phyloP scores from a whole-genome alignment of 768 basidiomycete species.

The Favolaschia claudopus region DNA sequence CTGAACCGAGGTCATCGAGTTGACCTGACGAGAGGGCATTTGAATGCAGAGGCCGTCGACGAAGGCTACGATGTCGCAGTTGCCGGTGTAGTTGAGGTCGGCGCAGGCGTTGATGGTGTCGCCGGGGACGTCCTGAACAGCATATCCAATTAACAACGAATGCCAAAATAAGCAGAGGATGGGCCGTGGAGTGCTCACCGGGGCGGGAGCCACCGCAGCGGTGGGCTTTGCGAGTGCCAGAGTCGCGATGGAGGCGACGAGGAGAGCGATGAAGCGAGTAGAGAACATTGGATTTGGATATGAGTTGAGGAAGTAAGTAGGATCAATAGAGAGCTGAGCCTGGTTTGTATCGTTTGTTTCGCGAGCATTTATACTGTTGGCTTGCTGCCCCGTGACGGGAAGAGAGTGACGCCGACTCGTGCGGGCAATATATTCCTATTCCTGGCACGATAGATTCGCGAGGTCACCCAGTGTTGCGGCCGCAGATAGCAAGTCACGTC shows the following conservation, averaged over 20 bases:
- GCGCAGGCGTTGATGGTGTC: background rate
- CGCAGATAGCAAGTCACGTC: no score
- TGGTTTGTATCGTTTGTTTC: no score
- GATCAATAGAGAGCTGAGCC: no score
- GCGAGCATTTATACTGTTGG: no score
- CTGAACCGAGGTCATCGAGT: background rate
- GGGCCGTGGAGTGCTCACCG: background rate
- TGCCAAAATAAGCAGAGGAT: no score
- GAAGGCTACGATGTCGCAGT: background rate
- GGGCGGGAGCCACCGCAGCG: background rate
- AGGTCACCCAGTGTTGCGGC: no score
- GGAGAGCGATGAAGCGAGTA: background rate
- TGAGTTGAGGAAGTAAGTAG: no score
- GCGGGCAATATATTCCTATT: no score
- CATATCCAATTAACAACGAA: no score
- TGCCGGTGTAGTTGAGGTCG: background rate
- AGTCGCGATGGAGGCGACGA: background rate
- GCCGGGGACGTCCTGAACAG: background rate
- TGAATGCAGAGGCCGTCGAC: background rate
- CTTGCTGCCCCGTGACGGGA: no score
- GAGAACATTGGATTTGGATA: slow-evolving; percentile 1
- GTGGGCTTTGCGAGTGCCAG: background rate
- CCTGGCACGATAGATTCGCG: no score
- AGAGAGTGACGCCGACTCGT: no score
- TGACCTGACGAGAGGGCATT: background rate